Evolutionary conservation across 2,329 filamentous ascomycete species (phyloP).

Genomic region (Pezicula radicicola): DNA sequence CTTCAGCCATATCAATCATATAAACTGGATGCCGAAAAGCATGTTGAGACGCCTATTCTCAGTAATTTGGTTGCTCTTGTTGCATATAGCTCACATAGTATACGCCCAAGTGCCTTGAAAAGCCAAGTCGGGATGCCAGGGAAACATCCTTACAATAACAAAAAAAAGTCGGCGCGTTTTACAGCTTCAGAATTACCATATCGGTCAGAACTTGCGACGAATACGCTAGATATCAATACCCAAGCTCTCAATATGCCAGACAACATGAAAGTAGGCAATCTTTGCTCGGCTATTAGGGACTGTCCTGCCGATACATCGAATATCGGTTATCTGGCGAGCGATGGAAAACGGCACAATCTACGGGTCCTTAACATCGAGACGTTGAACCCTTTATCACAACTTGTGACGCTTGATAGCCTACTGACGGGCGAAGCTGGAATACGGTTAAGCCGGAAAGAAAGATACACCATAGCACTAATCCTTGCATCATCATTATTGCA

Average conservation of each 20-base stretch:
- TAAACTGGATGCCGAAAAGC: too few species aligned
- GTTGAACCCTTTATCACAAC: background rate
- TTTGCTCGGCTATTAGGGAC: background rate
- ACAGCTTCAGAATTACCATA: background rate
- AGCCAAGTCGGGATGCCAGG: too few species aligned
- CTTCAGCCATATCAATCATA: background rate
- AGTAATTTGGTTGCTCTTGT: too few species aligned
- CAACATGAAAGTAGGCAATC: background rate
- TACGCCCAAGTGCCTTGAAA: too few species aligned
- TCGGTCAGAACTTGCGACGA: background rate
- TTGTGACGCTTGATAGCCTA: constrained; percentile 6
- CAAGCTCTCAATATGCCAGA: background rate
- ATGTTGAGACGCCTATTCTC: too few species aligned
- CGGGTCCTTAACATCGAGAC: background rate
- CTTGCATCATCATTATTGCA: constrained; percentile 13
- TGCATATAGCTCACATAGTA: too few species aligned
- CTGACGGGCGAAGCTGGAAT: constrained; percentile 5
- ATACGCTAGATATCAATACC: background rate
- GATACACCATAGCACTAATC: constrained; percentile 10
- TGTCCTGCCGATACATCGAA: background rate
- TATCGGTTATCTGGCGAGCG: background rate
- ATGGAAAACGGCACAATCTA: background rate
- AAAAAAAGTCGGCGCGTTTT: too few species aligned
- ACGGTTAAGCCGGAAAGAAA: constrained; percentile 5
- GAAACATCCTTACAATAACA: too few species aligned